phyloP scores from a whole-genome alignment of 78 protist genomes.

The Polysphondylium violaceum region DNA sequence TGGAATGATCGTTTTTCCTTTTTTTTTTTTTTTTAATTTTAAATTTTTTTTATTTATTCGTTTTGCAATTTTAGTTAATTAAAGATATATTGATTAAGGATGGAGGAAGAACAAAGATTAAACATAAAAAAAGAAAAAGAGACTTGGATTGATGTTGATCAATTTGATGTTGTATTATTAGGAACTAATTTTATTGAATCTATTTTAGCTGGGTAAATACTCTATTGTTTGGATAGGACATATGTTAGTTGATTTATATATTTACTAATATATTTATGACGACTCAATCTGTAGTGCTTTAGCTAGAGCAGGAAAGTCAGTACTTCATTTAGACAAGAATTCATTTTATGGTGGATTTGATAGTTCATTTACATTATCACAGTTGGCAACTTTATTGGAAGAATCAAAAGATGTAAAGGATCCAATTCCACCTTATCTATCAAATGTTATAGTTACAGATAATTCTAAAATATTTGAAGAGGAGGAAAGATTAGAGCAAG shows the following conservation, averaged over 20 bases:
- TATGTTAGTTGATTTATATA: background rate
- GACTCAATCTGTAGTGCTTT: constrained; percentile 29
- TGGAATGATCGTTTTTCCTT: background rate
- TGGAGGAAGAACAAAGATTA: constrained; percentile 5
- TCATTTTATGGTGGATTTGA: constrained; percentile 73
- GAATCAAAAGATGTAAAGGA: constrained; percentile 17
- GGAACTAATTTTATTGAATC: constrained; percentile 73
- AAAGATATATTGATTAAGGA: too few relatives aligned
- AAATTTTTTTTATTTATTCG: background rate
- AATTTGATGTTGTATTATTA: constrained; percentile 18
- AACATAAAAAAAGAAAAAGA: background rate
- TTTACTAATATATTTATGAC: background rate
- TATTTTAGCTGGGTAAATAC: constrained; percentile 40
- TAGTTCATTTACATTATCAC: constrained; percentile 53
- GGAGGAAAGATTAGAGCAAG: background rate
- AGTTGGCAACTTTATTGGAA: background rate
- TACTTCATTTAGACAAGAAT: constrained; percentile 84
- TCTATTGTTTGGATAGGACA: background rate
- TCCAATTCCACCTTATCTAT: constrained; percentile 10
- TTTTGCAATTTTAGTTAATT: background rate
- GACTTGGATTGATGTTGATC: constrained; percentile 18
- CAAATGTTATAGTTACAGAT: background rate
- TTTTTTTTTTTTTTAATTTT: constrained; percentile 18
- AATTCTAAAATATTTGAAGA: background rate
- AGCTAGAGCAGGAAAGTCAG: constrained; percentile 77